Percentiles rank a stretch among this genome's conserved stretches.
phyloP scores from a whole-genome alignment of 352 stramenopile species.

The Pythium sukuiense region DNA sequence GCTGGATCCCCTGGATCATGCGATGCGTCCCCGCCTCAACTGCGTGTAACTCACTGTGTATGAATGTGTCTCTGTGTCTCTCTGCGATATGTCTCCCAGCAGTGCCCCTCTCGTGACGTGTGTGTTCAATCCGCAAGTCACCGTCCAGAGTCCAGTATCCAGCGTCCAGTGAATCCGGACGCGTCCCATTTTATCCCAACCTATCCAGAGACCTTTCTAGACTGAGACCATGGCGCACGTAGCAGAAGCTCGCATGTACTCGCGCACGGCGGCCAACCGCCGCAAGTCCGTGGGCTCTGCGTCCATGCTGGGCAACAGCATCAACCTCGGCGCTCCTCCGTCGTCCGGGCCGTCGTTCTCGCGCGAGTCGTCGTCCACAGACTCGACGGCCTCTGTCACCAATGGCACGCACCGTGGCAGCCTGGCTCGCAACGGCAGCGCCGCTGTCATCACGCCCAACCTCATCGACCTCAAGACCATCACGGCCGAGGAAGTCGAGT shows the following conservation, averaged over 20 bases:
- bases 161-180: background rate
- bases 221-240: constrained; percentile 23
- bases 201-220: constrained; percentile 6
- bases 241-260: constrained; percentile 24
- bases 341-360: constrained; percentile 21
- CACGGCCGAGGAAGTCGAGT: constrained; percentile 82
- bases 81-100: background rate
- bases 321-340: constrained; percentile 13
- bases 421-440: constrained; percentile 23
- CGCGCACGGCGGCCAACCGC: constrained; percentile 20
- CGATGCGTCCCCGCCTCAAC: background rate
- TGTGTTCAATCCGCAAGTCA: background rate
- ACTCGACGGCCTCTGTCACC: constrained; percentile 15
- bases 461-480: constrained; percentile 89
- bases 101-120: background rate
- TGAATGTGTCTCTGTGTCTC: constrained; percentile 3
- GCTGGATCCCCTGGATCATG: background rate
- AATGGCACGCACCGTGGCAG: constrained; percentile 18
- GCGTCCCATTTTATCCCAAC: background rate
- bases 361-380: constrained; percentile 7
- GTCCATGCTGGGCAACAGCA: constrained; percentile 16
- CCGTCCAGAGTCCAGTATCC: background rate
- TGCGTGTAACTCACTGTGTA: background rate
- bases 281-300: constrained; percentile 30
- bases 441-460: constrained; percentile 56